Percentiles rank a stretch among this genome's conserved stretches.
Evolutionary conservation across 2,329 filamentous ascomycete genomes (phyloP).

Genomic region (Fusarium camptoceras): DNA sequence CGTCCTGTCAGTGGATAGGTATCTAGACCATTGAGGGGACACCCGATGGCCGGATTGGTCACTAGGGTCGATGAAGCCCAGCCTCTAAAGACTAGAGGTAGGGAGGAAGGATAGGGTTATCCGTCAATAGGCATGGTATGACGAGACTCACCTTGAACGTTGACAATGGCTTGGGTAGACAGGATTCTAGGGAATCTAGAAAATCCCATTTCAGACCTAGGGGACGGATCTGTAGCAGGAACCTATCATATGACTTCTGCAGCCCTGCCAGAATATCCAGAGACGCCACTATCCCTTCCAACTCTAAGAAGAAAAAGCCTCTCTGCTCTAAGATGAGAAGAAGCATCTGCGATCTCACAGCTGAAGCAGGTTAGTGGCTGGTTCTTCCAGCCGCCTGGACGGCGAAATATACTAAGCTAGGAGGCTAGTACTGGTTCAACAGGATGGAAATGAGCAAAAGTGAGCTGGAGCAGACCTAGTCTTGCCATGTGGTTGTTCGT

Average conservation of each 20-base stretch:
- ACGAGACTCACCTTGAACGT: conserved; percentile 7
- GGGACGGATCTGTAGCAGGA: neutral
- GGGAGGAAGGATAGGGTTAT: neutral
- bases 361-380: conserved; percentile 19
- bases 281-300: conserved; percentile 11
- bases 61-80: conserved; percentile 37
- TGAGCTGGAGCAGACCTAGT: conserved; percentile 8
- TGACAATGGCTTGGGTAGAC: conserved; percentile 5
- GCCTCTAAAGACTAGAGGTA: conserved; percentile 17
- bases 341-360: conserved; percentile 4
- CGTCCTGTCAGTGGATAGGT: conserved; percentile 34
- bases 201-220: conserved; percentile 19
- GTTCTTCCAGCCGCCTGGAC: conserved; percentile 21
- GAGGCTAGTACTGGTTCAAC: conserved; percentile 15
- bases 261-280: conserved; percentile 17
- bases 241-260: conserved; percentile 20
- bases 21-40: conserved; percentile 15
- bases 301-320: conserved; percentile 11
- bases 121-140: neutral
- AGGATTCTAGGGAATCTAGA: conserved; percentile 12
- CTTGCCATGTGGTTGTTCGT: neutral
- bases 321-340: conserved; percentile 5
- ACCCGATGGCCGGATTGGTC: conserved; percentile 35
- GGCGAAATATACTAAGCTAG: conserved; percentile 11
- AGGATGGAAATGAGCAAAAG: conserved; percentile 16